Conservation (phyloP, 176 grass and related monocot genomes). For the Aechmea fasciata region DNA sequence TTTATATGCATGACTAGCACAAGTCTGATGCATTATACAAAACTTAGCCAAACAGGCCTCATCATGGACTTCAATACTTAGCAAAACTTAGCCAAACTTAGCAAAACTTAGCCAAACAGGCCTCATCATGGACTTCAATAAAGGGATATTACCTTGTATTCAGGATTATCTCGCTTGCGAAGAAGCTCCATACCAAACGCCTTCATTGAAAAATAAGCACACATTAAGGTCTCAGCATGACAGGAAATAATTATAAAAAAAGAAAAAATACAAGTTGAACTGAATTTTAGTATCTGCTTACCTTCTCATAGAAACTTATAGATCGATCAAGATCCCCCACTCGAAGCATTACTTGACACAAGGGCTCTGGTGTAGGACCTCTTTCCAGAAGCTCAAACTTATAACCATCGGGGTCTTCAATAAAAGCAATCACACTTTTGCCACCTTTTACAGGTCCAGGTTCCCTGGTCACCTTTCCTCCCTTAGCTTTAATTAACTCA, state of each 20-base stretch:
- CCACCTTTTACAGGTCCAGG: slow-evolving; percentile 50
- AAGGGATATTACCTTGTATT: slow-evolving; percentile 62
- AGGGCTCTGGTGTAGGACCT: slow-evolving; percentile 39
- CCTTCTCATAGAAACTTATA: slow-evolving; percentile 71
- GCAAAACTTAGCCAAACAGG: too few species aligned
- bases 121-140: neutral
- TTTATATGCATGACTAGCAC: neutral
- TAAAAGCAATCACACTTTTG: slow-evolving; percentile 48
- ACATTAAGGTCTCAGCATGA: neutral
- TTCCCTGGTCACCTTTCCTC: slow-evolving; percentile 55
- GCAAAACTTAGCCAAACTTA: too few species aligned
- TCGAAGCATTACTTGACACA: slow-evolving; percentile 72
- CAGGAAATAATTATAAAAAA: neutral
- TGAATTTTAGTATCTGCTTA: neutral
- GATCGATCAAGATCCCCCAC: slow-evolving; percentile 47
- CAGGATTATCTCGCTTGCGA: slow-evolving; percentile 75
- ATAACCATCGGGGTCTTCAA: slow-evolving; percentile 74
- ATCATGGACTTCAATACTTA: neutral
- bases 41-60: too few species aligned
- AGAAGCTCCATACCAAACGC: slow-evolving; percentile 99
- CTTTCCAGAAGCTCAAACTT: slow-evolving; percentile 81
- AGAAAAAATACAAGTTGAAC: neutral
- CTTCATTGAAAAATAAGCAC: slow-evolving; percentile 35
- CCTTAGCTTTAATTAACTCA: slow-evolving; percentile 44
- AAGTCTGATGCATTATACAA: too few species aligned